Percentiles rank a stretch among this genome's conserved stretches.
These are phyloP conservation scores for Cryomyces minteri DNA, from an alignment of 495 filamentous ascomycete species.

Conservation along the genomic window DNA sequence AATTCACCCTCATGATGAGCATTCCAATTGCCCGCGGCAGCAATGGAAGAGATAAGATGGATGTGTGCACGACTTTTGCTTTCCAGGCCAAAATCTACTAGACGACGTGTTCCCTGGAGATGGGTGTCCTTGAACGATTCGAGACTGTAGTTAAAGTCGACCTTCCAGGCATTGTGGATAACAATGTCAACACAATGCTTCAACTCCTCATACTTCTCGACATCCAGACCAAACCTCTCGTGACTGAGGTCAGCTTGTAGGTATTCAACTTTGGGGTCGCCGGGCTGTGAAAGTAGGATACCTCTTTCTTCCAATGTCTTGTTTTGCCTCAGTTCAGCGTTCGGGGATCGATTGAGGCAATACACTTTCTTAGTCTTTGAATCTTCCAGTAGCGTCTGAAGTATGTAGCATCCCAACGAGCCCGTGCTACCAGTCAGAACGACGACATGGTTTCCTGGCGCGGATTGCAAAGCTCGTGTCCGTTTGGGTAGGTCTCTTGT, in stretches of 20 bases:
- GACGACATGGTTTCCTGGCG: no score
- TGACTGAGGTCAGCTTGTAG: slow-evolving; percentile 5
- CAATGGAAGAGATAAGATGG: slow-evolving; percentile 5
- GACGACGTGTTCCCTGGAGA: neutral
- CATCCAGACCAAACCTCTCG: slow-evolving; percentile 8
- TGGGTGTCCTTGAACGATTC: slow-evolving; percentile 14
- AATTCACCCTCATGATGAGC: neutral
- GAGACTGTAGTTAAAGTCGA: slow-evolving; percentile 27
- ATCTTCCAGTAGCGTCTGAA: no score
- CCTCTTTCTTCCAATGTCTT: no score
- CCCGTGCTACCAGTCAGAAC: no score
- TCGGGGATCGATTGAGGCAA: no score
- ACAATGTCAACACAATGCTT: slow-evolving; percentile 10
- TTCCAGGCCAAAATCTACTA: neutral
- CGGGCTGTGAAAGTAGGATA: no score
- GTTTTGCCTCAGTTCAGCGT: no score
- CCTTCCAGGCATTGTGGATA: slow-evolving; percentile 28
- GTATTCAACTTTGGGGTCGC: neutral
- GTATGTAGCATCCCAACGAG: no score
- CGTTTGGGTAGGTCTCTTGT: neutral
- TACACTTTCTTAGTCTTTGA: no score
- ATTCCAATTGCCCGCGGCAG: slow-evolving; percentile 1
- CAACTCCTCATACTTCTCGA: slow-evolving; percentile 5
- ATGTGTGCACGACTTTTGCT: slow-evolving; percentile 1
- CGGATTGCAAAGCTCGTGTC: no score